Percentiles rank a stretch among this genome's conserved stretches.
Evolutionary conservation across 2,329 filamentous ascomycete species (phyloP).

Genomic region (Trichoderma sp.): DNA sequence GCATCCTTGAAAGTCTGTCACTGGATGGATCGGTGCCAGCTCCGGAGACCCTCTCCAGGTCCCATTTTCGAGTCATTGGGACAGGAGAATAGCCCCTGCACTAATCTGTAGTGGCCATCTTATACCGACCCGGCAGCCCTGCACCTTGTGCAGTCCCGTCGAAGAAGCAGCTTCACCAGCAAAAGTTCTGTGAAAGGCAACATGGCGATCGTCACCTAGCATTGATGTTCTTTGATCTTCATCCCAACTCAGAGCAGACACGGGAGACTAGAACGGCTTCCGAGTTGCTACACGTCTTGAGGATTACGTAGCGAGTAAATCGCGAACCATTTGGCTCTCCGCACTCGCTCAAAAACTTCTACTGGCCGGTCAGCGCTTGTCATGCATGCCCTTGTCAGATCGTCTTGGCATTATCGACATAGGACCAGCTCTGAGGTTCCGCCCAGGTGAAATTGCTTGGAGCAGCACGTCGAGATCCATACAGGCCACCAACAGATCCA

Average conservation of each 20-base stretch:
- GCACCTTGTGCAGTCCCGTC: not conserved
- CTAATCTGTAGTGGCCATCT: not conserved
- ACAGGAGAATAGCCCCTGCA: not conserved
- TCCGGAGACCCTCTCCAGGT: not conserved
- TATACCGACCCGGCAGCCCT: not conserved
- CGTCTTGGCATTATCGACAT: constrained; percentile 5
- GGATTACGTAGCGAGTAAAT: not conserved
- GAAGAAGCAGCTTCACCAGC: not conserved
- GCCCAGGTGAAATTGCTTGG: not conserved
- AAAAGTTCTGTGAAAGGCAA: not conserved
- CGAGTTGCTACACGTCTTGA: not conserved
- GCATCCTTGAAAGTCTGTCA: constrained; percentile 6
- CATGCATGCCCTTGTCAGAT: constrained; percentile 15
- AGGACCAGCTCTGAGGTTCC: constrained; percentile 7
- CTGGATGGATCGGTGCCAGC: not conserved
- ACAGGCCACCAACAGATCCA: not conserved
- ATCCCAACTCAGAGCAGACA: no score
- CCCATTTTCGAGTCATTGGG: constrained; percentile 9
- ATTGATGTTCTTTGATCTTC: not conserved
- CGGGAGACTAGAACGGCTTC: not conserved
- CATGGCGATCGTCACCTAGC: no score
- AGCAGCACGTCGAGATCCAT: constrained; percentile 4
- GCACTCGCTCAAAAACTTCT: constrained; percentile 1
- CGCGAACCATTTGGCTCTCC: not conserved
- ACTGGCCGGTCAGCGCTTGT: constrained; percentile 16